Base-by-base conservation (phyloP, 2,329 filamentous ascomycete species). In the Apiospora pterosperma region DNA sequence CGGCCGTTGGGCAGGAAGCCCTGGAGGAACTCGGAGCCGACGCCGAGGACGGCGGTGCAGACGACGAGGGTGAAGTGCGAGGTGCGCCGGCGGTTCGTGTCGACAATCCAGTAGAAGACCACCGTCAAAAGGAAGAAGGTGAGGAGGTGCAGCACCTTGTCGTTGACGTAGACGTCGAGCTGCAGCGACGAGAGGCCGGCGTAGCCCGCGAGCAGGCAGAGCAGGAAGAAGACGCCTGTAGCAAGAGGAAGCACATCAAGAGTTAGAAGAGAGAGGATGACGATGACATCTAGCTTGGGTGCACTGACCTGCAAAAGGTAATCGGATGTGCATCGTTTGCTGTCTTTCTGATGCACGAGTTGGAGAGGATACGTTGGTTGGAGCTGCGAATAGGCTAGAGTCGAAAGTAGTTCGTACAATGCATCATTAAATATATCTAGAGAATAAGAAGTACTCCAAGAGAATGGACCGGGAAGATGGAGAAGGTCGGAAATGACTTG, bases 101-200 rank as follows among this genome's bases (percentile, higher is more conserved):
- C 96, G 72, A 97, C 80, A 75, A 97, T 92, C 93, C 96, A 99
- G 87, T 99, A 99, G 84, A 98, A 98, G 70, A 86, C 81, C 69
- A 92, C 79, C 19, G 95, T 97, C 62, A 99, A 85, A 69, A 92
- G 76, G 84, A 98, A 97, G 82, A 99, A 98, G 72, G 92, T 94
- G 65, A 93, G 67, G 71, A 92, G 85, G 79, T 98, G 96, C 34
- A 98, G 85, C 73, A 91, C 82, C 79, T 99, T 98, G 85, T 97
- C 94, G 82, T 96, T 93, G 76, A 95, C 85, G 73, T 84, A 76
- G 67, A 78, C 71, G 67, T 79, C 80, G 70, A 87, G 73, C 69
- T 88, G 84, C 63, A 88, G 75, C 42, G 84, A 81, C 36, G 92
- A 89, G 64, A 98, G 90, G 69, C 93, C 93, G 67, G 90, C 85